Conservation (phyloP, 495 filamentous ascomycete species). For the Penicillium parvum region DNA sequence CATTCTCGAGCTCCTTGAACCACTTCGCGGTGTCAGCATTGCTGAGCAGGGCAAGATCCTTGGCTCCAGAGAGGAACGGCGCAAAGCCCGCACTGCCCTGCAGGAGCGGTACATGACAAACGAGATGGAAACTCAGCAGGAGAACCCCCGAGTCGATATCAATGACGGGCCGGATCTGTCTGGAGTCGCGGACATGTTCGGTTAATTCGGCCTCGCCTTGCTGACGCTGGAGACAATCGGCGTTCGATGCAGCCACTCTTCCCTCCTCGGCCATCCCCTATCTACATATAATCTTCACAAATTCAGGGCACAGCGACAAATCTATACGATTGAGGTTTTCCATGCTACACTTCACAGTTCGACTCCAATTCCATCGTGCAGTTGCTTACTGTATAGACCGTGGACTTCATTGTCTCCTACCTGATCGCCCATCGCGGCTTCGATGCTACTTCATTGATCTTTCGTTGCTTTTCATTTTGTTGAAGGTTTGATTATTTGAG, state of each 20-base stretch:
- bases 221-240: too few relatives aligned
- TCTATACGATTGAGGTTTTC: too few relatives aligned
- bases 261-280: too few relatives aligned
- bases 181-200: conserved; percentile 67
- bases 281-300: too few relatives aligned
- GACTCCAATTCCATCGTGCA: too few relatives aligned
- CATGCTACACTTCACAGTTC: too few relatives aligned
- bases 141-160: conserved; percentile 43
- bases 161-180: conserved; percentile 59
- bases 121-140: conserved; percentile 43
- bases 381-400: too few relatives aligned
- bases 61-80: conserved; percentile 45
- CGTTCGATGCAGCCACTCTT: too few relatives aligned
- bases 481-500: background rate
- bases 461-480: conserved; percentile 1
- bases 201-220: too few relatives aligned
- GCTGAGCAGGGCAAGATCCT: conserved; percentile 85
- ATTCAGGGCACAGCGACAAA: too few relatives aligned
- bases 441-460: background rate
- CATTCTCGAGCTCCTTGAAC: conserved; percentile 81
- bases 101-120: conserved; percentile 55
- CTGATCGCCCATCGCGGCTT: background rate
- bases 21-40: conserved; percentile 82
- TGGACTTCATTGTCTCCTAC: too few relatives aligned
- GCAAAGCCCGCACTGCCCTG: conserved; percentile 47